phyloP scores from a whole-genome alignment of 2,329 filamentous ascomycete genomes.

The Trichoderma sp. region DNA sequence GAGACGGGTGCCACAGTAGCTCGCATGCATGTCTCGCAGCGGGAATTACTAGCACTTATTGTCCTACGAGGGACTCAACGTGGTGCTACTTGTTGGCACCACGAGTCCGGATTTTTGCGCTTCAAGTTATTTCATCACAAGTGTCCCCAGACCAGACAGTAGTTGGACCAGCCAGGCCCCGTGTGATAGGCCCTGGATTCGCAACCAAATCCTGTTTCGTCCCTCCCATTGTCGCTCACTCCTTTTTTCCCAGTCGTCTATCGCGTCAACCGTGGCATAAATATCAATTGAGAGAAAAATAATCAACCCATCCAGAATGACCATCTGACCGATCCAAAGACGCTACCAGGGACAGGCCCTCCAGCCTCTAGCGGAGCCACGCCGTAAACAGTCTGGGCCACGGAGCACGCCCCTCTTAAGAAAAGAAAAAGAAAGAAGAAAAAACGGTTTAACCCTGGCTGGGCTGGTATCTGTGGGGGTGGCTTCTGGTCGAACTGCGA shows the following conservation, averaged over 20 bases:
- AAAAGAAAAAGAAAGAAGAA: neutral
- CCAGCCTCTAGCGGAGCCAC: neutral
- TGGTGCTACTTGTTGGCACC: neutral
- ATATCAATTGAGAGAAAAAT: neutral
- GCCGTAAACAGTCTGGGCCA: neutral
- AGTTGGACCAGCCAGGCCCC: neutral
- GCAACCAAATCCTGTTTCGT: neutral
- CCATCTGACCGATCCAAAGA: slow-evolving; percentile 18
- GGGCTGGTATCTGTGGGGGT: slow-evolving; percentile 19
- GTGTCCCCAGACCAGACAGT: neutral
- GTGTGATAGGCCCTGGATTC: neutral
- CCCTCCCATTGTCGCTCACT: neutral
- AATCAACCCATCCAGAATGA: neutral
- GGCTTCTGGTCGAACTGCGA: slow-evolving; percentile 6
- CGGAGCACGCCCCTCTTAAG: slow-evolving; percentile 1
- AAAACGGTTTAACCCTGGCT: neutral
- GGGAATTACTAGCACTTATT: neutral
- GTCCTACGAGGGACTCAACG: neutral
- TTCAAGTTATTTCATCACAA: neutral
- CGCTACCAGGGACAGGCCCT: slow-evolving; percentile 16
- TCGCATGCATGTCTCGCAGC: slow-evolving; percentile 17
- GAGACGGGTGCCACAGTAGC: neutral
- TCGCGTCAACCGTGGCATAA: slow-evolving; percentile 12
- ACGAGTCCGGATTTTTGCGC: neutral
- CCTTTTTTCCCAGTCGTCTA: slow-evolving; percentile 15